These are phyloP conservation scores for Verticillium longisporum DNA, from an alignment of 2,329 filamentous ascomycete genomes.

Conservation along the genomic window DNA sequence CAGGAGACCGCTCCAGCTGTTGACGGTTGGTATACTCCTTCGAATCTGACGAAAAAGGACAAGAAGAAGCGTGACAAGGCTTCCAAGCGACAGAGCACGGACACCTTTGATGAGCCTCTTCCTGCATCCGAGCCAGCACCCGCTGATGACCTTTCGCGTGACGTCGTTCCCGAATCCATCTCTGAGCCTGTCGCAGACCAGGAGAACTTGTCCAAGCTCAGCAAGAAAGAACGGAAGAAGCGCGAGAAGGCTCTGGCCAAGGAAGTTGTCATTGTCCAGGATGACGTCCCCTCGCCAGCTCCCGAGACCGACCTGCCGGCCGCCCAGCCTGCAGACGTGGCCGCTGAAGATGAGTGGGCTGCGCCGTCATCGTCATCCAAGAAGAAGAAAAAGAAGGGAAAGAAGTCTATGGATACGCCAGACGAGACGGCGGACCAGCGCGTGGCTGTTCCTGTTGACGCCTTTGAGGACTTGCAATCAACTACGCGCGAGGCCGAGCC, in stretches of 20 bases:
- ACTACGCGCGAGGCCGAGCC: slow-evolving; percentile 12
- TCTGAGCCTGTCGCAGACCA: slow-evolving; percentile 18
- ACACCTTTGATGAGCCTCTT: slow-evolving; percentile 5
- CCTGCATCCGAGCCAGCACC: background rate
- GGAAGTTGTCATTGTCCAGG: slow-evolving; percentile 19
- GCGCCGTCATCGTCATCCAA: slow-evolving; percentile 15
- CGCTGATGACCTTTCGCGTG: slow-evolving; percentile 2
- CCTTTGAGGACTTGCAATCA: slow-evolving; percentile 18
- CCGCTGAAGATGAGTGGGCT: slow-evolving; percentile 18
- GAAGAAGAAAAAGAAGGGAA: slow-evolving; percentile 25
- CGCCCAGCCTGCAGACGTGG: slow-evolving; percentile 13
- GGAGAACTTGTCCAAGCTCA: slow-evolving; percentile 14
- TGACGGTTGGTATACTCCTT: slow-evolving; percentile 16
- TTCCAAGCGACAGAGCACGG: slow-evolving; percentile 25
- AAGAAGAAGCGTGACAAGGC: slow-evolving; percentile 40
- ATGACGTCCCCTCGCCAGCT: slow-evolving; percentile 11
- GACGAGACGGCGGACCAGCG: slow-evolving; percentile 16
- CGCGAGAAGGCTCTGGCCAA: slow-evolving; percentile 29
- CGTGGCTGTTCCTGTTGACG: slow-evolving; percentile 21
- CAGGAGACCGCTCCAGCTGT: slow-evolving; percentile 10
- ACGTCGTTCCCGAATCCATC: slow-evolving; percentile 5
- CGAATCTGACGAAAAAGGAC: slow-evolving; percentile 40
- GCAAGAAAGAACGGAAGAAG: slow-evolving; percentile 30
- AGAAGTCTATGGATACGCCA: slow-evolving; percentile 14
- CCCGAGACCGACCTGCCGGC: slow-evolving; percentile 4